Conservation (phyloP, 108 stramenopile genomes). For the Discostella stelligeroides region DNA sequence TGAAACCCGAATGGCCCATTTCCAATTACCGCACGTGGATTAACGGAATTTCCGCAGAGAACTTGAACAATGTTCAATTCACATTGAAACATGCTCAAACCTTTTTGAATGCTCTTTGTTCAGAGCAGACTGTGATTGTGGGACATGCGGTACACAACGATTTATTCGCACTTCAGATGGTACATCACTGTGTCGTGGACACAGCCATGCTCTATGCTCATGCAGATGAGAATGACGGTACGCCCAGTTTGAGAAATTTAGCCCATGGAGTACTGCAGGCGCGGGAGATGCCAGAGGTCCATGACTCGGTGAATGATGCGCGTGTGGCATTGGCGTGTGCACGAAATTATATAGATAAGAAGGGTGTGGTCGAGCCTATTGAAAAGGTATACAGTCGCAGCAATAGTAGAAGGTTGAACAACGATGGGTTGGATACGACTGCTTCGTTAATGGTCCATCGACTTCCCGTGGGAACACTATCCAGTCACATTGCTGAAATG, state of each 20-base stretch:
- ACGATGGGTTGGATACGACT: conserved; percentile 26
- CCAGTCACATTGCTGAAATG: conserved; percentile 67
- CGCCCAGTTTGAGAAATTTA: conserved; percentile 76
- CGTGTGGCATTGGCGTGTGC: conserved; percentile 67
- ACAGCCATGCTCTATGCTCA: conserved; percentile 78
- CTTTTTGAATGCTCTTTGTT: conserved; percentile 91
- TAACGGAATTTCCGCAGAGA: conserved; percentile 87
- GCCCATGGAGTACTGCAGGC: conserved; percentile 57
- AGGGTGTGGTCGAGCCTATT: conserved; percentile 63
- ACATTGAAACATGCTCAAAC: conserved; percentile 94
- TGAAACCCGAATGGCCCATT: conserved; percentile 93
- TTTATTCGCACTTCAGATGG: conserved; percentile 84
- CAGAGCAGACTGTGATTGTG: conserved; percentile 89
- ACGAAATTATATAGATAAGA: conserved; percentile 44
- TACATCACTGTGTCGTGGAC: conserved; percentile 82
- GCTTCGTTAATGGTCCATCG: conserved; percentile 77
- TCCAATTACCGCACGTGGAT: conserved; percentile 85
- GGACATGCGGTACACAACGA: conserved; percentile 95
- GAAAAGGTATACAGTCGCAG: conserved; percentile 51
- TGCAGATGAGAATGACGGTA: conserved; percentile 17
- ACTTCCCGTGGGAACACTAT: conserved; percentile 58
- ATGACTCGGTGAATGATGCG: conserved; percentile 91
- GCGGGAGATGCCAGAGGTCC: conserved; percentile 79
- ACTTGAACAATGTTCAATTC: conserved; percentile 84
- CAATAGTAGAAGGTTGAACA: conserved; percentile 1